phyloP scores from a whole-genome alignment of 2,329 filamentous ascomycete genomes.

The Harringtonia aguacate region DNA sequence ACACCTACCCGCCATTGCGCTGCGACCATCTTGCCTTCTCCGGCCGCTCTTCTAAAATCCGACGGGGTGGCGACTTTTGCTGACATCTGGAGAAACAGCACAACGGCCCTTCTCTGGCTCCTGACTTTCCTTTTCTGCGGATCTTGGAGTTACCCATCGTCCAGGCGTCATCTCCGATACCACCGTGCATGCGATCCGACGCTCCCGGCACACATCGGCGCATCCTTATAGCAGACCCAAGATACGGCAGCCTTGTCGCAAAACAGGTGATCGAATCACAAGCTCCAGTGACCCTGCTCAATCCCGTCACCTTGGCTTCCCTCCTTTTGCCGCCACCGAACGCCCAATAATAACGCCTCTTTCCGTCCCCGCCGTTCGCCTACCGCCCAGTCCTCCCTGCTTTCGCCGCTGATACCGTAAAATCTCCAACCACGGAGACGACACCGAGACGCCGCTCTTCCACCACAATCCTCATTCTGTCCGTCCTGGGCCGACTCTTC shows the following conservation, averaged over 20 bases:
- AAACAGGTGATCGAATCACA: no score
- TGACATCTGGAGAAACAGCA: slow-evolving; percentile 3
- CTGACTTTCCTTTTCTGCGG: no score
- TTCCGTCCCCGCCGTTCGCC: not conserved
- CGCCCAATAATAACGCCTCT: not conserved
- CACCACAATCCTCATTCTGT: slow-evolving; percentile 32
- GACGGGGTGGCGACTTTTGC: slow-evolving; percentile 9
- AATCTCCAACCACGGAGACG: slow-evolving; percentile 33
- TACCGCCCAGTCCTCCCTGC: no score
- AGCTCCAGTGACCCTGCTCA: not conserved
- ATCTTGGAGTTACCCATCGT: no score
- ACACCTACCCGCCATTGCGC: no score
- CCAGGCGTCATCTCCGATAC: no score
- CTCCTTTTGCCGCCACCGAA: not conserved
- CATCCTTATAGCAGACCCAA: no score
- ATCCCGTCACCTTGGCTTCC: not conserved
- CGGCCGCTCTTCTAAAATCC: slow-evolving; percentile 7
- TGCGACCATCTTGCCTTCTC: not conserved
- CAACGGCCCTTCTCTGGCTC: no score
- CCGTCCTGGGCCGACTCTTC: slow-evolving; percentile 37
- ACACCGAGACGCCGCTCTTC: slow-evolving; percentile 33
- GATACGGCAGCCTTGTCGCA: no score
- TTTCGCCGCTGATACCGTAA: not conserved
- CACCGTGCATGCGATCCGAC: no score
- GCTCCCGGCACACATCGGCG: no score